Base-by-base conservation (phyloP, 495 filamentous ascomycete species). In the Hyphodiscus hymeniophilus region DNA sequence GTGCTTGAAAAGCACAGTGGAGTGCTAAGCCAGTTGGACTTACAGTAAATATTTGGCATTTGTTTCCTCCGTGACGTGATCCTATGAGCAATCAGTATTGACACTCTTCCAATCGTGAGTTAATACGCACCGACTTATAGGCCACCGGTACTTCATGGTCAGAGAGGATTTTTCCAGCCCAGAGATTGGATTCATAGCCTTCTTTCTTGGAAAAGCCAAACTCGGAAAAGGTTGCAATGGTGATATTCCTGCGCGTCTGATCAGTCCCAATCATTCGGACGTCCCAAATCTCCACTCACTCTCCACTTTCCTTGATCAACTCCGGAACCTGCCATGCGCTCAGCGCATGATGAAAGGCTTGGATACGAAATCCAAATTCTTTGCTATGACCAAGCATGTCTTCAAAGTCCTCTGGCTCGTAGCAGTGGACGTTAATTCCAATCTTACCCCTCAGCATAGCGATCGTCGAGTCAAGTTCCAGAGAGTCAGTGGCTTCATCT, bases 321-420 rank as follows among this genome's bases (percentile, higher is more conserved):
- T 84, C 79, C 0, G 80, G 78, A 3, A 82, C 71, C 21, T 80
- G 54, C 60, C 66, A 82, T 1, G 79, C 77, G 48, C 75, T 68
- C 43, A 81, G 73, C 8, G 80, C 80, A 54, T 84, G 80, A 58
- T 84, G 80, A 56, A 84, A 82, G 0, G 80, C 78, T 7, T 71
- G 65, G 24, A 82, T 57, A 16, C 66, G 59, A 56, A 82, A 81
- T 50, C 74, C 72, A 64, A 84, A 84, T 61, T 84, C 80, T 49
- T 82, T 79, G 6, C 70, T 76, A 56, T 81, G 77, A 36, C 71
- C 66, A 6, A 82, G 66, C 52, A 82, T 76, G 23, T 75, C 74
- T 58, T 82, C 78, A 11, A 84, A 66, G 52, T 84, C 80, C 10
- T 75, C 68, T 3, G 76, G 66, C n/a, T 77, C 79, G 59, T 84